Conservation (phyloP, 495 filamentous ascomycete species). For the Lasiosphaeris hirsuta region DNA sequence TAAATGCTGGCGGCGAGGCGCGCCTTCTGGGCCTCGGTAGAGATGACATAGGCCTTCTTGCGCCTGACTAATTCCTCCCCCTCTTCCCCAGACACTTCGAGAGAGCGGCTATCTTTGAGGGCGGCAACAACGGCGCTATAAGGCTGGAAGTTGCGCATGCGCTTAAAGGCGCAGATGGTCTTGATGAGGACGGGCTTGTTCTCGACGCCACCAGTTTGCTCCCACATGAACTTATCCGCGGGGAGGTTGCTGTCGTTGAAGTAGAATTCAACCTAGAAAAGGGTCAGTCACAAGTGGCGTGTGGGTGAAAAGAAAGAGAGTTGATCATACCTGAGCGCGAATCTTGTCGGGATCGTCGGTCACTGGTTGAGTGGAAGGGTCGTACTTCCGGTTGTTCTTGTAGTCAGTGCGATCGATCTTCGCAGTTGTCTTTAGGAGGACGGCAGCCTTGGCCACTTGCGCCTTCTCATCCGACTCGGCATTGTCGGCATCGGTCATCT, state of each 20-base stretch:
- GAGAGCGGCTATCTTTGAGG: slow-evolving; percentile 64
- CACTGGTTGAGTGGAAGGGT: slow-evolving; percentile 58
- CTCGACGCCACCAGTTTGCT: slow-evolving; percentile 64
- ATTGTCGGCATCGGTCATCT: slow-evolving; percentile 1
- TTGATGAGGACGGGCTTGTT: slow-evolving; percentile 79
- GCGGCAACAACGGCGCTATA: slow-evolving; percentile 77
- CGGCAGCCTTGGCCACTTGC: slow-evolving; percentile 6
- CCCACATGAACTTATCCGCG: slow-evolving; percentile 80
- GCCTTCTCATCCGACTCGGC: slow-evolving; percentile 6
- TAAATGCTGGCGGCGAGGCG: slow-evolving; percentile 43
- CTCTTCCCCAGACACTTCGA: slow-evolving; percentile 62
- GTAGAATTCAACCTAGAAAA: slow-evolving; percentile 86
- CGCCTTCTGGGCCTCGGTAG: slow-evolving; percentile 25
- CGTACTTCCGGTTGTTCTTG: slow-evolving; percentile 57
- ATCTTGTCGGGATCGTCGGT: slow-evolving; percentile 73
- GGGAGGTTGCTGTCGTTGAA: slow-evolving; percentile 91
- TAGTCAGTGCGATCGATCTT: slow-evolving; percentile 20
- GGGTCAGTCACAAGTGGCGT: slow-evolving; percentile 18
- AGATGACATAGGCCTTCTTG: slow-evolving; percentile 58
- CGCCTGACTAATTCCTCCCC: slow-evolving; percentile 65
- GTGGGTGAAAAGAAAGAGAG: not conserved
- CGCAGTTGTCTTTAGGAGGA: slow-evolving; percentile 19
- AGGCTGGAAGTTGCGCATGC: slow-evolving; percentile 90
- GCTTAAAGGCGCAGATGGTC: slow-evolving; percentile 77
- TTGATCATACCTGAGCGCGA: slow-evolving; percentile 22